Base-by-base conservation (phyloP, 441 rosid genomes). In the Jatropha podagrica region DNA sequence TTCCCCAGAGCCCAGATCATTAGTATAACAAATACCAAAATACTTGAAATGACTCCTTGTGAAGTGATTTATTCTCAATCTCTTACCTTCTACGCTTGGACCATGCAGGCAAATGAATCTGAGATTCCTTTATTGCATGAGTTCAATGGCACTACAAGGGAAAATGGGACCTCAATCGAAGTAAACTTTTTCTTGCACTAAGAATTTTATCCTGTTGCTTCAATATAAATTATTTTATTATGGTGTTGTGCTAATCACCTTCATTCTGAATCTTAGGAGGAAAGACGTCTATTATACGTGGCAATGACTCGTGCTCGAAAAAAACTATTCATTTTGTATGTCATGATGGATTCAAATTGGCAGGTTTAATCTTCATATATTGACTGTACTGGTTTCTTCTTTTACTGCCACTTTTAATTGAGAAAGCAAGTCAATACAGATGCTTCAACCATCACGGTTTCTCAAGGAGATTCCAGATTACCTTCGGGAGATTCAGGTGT, bases 301-400 rank as follows among this genome's bases (percentile, higher is more conserved):
- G 99, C 99, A 81, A 91, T 96, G 97, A 96, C 97, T 71, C 97
- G 98, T 83, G 97, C 99, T 76, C 89, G 97, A 67, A 88, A 84
- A 85, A 91, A 89, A 78, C 88, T 93, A 61, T 90, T 89, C 82
- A 89, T 96, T 85, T 82, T 92, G 75, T 93, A 92, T 83, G 81
- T 89, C 59, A 85, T 87, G 72, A 79, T 91, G 92, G 99, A 93
- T 88, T 87, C 94, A 4, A 89, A 89, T 82, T 93, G 98, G 98
- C 99, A 96, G 99, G 99, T 96, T 79, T 76, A 85, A 78, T 76
- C 63, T 65, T 65, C 65, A 67, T 75, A 65, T 68, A 72, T 62
- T 73, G 74, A 67, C 26, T 75, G 49, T 77, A 61, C 10, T 66
- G 20, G 20, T 76, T 63, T 81, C 27, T 65, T 77, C 38, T 67